Evolutionary conservation across 2,329 filamentous ascomycete species (phyloP), one percentile per base, ranked within the genome.

Genomic region (Cadophora sp.): DNA sequence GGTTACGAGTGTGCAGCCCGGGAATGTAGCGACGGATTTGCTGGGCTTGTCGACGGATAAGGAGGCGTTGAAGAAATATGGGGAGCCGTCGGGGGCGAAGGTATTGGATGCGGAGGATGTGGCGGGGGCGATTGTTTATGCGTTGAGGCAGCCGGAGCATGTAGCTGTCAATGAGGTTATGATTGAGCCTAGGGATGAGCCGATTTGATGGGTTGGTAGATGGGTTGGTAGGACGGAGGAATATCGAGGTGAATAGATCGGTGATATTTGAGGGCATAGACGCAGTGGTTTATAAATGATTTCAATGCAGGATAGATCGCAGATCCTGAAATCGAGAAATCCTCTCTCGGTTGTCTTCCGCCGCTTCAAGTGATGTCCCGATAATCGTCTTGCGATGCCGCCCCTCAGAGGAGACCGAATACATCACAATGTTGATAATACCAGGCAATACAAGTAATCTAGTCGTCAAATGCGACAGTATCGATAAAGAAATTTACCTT

Each of bases 151-250:
- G 82, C 91, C 92, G 0, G 83, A 86, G 64, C 89, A 94, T 80
- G 91, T 94, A 53, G 87, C 91, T 50, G 89, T 95, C 1, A 95
- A 95, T 72, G 92, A 95, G 81, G 85, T 95, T 4, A 78, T 95
- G 77, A 91, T 95, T 77, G 91, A 93, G 82, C 91, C 91, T 16
- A 82, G 91, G 56, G 91, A 93, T 73, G 91, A 93, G 81, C 91
- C 91, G 12, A 92, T 92, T 69, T 92, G 65, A 70, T 24, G 46
- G 26, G 59, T 4, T 26, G 29, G 22, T 11, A 24, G 50, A 24
- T n/a, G 8, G 22, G 9, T 34, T 34, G 29, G 29, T 1, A 12
- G 27, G 37, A 12, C 6, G 7, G 29, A 24, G 56, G 34, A 14
- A 8, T 16, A 29, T 48, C 2, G 43, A 22, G 43, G 43, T n/a